Conservation (phyloP, 2,329 filamentous ascomycete genomes). For the Paraconiothyrium brasiliense region DNA sequence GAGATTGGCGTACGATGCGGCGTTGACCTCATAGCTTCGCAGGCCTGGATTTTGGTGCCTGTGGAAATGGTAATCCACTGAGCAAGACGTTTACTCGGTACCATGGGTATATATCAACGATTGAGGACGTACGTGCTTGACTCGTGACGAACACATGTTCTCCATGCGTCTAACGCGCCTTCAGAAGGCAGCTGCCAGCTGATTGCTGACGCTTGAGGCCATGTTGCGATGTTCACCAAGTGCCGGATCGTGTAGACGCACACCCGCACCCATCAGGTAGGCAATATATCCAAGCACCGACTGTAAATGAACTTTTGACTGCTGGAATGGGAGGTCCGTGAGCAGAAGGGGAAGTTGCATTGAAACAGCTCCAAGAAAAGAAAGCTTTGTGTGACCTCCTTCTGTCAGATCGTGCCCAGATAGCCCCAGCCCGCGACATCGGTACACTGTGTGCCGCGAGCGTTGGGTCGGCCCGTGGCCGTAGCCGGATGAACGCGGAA, state of each 20-base stretch:
- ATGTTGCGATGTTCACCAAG: not conserved
- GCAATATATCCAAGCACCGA: constrained; percentile 1
- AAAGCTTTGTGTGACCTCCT: constrained; percentile 16
- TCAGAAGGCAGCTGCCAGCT: constrained; percentile 11
- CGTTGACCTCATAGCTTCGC: not conserved
- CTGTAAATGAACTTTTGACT: not conserved
- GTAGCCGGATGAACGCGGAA: constrained; percentile 28
- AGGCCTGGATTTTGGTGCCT: not conserved
- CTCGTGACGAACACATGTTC: not conserved
- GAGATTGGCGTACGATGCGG: not conserved
- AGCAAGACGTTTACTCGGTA: not conserved
- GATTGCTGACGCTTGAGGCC: constrained; percentile 3
- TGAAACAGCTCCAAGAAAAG: constrained; percentile 18
- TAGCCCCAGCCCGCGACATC: constrained; percentile 20
- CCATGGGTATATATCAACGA: not conserved
- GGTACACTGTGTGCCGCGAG: constrained; percentile 31
- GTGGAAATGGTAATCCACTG: not conserved
- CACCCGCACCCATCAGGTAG: constrained; percentile 8
- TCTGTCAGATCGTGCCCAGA: constrained; percentile 10
- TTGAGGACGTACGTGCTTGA: not conserved
- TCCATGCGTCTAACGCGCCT: not conserved
- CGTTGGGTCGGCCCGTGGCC: constrained; percentile 37
- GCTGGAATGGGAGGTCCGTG: constrained; percentile 3
- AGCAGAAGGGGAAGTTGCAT: constrained; percentile 13
- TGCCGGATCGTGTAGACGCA: not conserved